Percentiles rank a stretch among this genome's conserved stretches.
phyloP scores from a whole-genome alignment of 306 rosid genomes.

The Prunus persica region Prunus_persica_NCBIv2 NC_034009.1:27382001-27382500 shows the following conservation, averaged over 20 bases:
- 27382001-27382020: constrained; percentile 36
- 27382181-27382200: neutral
- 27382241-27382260: neutral
- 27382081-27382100: neutral
- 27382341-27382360: neutral
- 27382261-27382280: constrained; percentile 7
- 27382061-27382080: neutral
- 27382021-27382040: constrained; percentile 42
- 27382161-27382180: neutral
- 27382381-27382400: constrained; percentile 41
- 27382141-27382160: neutral
- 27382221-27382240: neutral
- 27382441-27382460: constrained; percentile 32
- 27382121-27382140: neutral
- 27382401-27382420: constrained; percentile 31
- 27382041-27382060: constrained; percentile 21
- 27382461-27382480: constrained; percentile 31
- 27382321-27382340: neutral
- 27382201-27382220: neutral
- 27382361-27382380: constrained; percentile 5
- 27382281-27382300: neutral
- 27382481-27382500: constrained; percentile 23
- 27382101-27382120: neutral
- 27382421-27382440: constrained; percentile 36
- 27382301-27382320: neutral